phyloP scores from a whole-genome alignment of 1,284 basidiomycete genomes.

The Rhodofomes roseus region DNA sequence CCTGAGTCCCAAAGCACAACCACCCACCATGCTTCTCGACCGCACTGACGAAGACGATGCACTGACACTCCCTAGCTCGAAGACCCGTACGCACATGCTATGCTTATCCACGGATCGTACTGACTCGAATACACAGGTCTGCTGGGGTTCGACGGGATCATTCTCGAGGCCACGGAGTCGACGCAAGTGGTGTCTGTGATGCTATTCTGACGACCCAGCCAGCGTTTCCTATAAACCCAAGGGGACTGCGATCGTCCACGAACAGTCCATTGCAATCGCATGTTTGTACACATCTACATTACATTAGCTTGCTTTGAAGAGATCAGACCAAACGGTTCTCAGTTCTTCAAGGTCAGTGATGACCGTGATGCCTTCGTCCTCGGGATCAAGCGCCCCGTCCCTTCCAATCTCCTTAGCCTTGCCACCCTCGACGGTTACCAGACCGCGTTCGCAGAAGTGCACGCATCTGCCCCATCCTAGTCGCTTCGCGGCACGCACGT shows the following conservation, averaged over 20 bases:
- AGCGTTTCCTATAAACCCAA: neutral
- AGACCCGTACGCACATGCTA: conserved; percentile 52
- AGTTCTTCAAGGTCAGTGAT: conserved; percentile 59
- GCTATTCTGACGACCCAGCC: conserved; percentile 47
- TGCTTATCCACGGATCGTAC: neutral
- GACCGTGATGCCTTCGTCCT: conserved; percentile 40
- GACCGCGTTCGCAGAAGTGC: conserved; percentile 66
- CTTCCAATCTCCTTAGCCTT: conserved; percentile 47
- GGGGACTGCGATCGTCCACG: too few relatives aligned
- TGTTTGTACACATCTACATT: neutral
- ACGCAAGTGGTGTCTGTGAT: conserved; percentile 75
- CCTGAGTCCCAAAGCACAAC: conserved; percentile 61
- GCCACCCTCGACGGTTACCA: conserved; percentile 63
- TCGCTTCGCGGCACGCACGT: conserved; percentile 60
- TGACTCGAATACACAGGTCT: conserved; percentile 41
- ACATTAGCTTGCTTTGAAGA: conserved; percentile 44
- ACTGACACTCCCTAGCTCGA: conserved; percentile 65
- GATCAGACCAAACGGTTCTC: conserved; percentile 64
- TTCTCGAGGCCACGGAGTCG: conserved; percentile 75
- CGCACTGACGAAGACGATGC: conserved; percentile 78
- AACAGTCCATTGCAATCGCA: neutral
- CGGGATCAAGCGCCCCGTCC: conserved; percentile 30
- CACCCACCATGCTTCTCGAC: conserved; percentile 84
- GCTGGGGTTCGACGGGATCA: conserved; percentile 78
- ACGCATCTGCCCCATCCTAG: conserved; percentile 70